These are phyloP conservation scores for Tulasnella sp. DNA, from an alignment of 768 basidiomycete species.

Conservation along the genomic window DNA sequence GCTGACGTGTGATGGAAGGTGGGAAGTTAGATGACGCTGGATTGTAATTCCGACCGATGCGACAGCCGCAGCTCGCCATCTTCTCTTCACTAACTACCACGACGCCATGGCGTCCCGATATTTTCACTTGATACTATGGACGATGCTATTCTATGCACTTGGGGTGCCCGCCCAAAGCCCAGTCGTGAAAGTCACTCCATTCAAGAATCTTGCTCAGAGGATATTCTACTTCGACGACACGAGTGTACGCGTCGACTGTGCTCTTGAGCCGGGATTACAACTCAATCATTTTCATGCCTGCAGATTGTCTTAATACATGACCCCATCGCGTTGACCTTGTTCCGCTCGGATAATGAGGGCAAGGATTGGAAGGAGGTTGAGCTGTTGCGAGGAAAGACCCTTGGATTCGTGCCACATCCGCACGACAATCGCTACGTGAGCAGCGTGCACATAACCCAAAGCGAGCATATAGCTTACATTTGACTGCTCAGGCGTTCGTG, in stretches of 20 bases:
- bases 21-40: too few relatives aligned
- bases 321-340: constrained; percentile 50
- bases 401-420: constrained; percentile 78
- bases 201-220: constrained; percentile 61
- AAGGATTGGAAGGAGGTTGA: constrained; percentile 50
- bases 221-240: constrained; percentile 93
- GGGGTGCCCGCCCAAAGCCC: constrained; percentile 21
- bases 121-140: neutral
- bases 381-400: constrained; percentile 47
- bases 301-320: constrained; percentile 79
- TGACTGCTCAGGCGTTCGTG: constrained; percentile 63
- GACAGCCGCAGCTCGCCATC: neutral
- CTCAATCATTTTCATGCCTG: neutral
- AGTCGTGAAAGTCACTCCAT: constrained; percentile 31
- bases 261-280: neutral
- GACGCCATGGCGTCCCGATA: neutral
- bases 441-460: constrained; percentile 15
- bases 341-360: constrained; percentile 81
- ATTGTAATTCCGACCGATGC: too few relatives aligned
- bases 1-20: too few relatives aligned
- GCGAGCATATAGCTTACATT: neutral
- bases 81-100: neutral
- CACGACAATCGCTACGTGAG: constrained; percentile 65
- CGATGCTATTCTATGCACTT: neutral
- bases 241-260: constrained; percentile 40